Percentiles rank a stretch among this genome's conserved stretches.
These are phyloP conservation scores for Mycena sanguinolenta DNA, from an alignment of 768 basidiomycete species.

Conservation along the genomic window DNA sequence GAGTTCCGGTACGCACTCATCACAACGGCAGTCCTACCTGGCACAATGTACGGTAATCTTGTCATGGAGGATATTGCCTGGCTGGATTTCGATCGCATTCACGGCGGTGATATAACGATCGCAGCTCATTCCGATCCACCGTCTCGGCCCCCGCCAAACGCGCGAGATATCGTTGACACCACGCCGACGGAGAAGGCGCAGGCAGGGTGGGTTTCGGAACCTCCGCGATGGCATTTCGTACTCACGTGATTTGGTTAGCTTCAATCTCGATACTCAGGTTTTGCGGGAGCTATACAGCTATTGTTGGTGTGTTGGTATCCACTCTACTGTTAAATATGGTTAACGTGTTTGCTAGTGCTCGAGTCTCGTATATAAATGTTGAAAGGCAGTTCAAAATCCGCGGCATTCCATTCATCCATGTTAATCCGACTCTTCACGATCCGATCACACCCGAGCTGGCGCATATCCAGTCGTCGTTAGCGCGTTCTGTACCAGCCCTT, in stretches of 20 bases:
- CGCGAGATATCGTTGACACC: constrained; percentile 41
- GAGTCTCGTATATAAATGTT: constrained; percentile 90
- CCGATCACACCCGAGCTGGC: constrained; percentile 60
- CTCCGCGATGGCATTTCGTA: not conserved
- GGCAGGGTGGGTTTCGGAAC: constrained; percentile 38
- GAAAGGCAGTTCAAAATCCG: constrained; percentile 89
- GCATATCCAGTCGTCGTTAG: constrained; percentile 78
- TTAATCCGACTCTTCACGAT: constrained; percentile 67
- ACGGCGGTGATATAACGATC: constrained; percentile 53
- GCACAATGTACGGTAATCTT: constrained; percentile 70
- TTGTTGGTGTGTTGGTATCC: constrained; percentile 72
- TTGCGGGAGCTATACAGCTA: constrained; percentile 87
- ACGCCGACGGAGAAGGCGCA: constrained; percentile 41
- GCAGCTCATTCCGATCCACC: constrained; percentile 37
- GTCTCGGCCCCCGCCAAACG: not conserved
- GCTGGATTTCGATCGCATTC: constrained; percentile 81
- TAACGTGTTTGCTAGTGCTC: constrained; percentile 66
- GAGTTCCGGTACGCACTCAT: constrained; percentile 88
- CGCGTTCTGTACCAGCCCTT: constrained; percentile 84
- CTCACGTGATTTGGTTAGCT: constrained; percentile 53
- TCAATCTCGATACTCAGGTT: constrained; percentile 79
- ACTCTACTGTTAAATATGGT: not conserved
- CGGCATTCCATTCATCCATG: constrained; percentile 81
- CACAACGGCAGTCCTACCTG: constrained; percentile 67
- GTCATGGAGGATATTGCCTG: constrained; percentile 84